phyloP scores from a whole-genome alignment of 305 asterid genomes.

The Salvia sclarea region DNA sequence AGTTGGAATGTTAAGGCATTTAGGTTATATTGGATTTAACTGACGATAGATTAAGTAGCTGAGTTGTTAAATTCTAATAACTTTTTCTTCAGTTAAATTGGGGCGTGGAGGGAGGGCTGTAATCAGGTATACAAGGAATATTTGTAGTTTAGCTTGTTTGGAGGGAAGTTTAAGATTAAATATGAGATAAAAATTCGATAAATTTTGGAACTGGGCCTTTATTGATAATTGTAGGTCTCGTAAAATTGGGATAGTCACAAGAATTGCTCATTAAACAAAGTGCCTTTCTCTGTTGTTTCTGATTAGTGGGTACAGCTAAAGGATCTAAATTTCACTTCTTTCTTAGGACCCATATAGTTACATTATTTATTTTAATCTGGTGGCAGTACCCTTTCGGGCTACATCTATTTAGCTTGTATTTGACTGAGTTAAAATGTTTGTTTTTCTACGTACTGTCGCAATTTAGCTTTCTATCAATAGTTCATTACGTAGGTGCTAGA shows the following conservation, averaged over 20 bases:
- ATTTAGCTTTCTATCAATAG: background rate
- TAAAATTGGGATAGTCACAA: conserved; percentile 8
- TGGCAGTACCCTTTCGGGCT: background rate
- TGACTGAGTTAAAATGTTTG: background rate
- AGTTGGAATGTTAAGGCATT: conserved; percentile 12
- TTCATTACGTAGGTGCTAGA: conserved; percentile 22
- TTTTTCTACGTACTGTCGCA: background rate
- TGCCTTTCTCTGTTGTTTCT: background rate
- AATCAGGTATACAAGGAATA: conserved; percentile 2
- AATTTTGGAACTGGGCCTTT: conserved; percentile 3
- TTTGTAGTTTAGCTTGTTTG: conserved; percentile 12
- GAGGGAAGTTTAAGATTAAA: background rate
- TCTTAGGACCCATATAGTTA: conserved; percentile 4
- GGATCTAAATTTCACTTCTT: conserved; percentile 4
- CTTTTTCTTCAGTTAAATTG: background rate
- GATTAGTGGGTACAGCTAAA: background rate
- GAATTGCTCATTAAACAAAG: background rate
- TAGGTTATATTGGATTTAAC: conserved; percentile 19
- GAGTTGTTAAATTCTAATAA: conserved; percentile 8
- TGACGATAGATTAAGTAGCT: conserved; percentile 13
- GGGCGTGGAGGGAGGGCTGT: background rate
- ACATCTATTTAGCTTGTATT: background rate
- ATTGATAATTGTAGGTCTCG: conserved; percentile 2
- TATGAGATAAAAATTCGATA: conserved; percentile 4
- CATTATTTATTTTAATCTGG: conserved; percentile 3